Evolutionary conservation across 1,284 basidiomycete species (phyloP), one percentile per base, ranked within the genome.

Genomic region (Sutorius eximius): DNA sequence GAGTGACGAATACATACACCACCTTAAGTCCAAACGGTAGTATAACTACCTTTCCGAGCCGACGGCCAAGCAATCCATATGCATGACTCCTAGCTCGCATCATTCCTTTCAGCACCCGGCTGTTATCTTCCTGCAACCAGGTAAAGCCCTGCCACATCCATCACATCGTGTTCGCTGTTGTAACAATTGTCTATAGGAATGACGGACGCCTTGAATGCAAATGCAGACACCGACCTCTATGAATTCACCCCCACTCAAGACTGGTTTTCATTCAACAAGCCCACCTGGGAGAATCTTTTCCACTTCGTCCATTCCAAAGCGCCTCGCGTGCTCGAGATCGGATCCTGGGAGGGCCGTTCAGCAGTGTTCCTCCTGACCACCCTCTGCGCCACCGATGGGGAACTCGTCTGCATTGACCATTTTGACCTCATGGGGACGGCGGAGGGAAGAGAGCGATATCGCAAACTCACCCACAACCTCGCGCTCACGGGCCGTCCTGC

Each of bases 341-440:
- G 22, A 24, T 82, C 79, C 15, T 85, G 82, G 82, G 82, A 85
- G 66, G 83, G 82, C 20, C 77, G 82, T 45, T 84, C 82, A 0
- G 82, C 80, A 18, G 76, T 82, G 22, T 83, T 81, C 67, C 70
- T 82, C 36, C 70, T 81, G 40, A 72, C 65, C 9, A 73, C 77
- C 37, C 74, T 83, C 41, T 82, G 80, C 62, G 65, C 64, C n/a
- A 58, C 63, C 7, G 63, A 65, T 12, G 79, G 80, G 5, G 75
- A 76, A 44, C 63, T 84, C 16, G 72, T 80, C 43, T 83, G 80
- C 59, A 77, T 84, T 57, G 82, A 83, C 62, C 82, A 83, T 57
- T 83, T 83, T 61, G 82, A 84, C 59, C 72, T 83, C 47, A 70
- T 81, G 67, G 58, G 49, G 5, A 82, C 82, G n/a, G 60, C 67